These are phyloP conservation scores for Aspergillus pseudoterreus DNA, from an alignment of 2,329 filamentous ascomycete genomes.

Conservation along the genomic window DNA sequence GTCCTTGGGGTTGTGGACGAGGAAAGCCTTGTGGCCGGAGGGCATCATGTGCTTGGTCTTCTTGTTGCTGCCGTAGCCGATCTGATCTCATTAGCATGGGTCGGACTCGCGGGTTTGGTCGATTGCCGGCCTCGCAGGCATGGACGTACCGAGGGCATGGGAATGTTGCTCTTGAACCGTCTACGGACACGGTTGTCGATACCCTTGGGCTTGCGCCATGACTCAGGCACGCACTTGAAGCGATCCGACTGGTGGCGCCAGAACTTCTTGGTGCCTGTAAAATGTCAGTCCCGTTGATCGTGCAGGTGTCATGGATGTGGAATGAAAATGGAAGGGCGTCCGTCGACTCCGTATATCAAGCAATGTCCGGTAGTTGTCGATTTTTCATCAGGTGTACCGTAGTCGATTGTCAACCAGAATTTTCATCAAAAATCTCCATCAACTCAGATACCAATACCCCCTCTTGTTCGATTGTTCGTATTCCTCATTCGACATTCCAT, in stretches of 20 bases:
- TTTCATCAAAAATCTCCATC: neutral
- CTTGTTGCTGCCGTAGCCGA: conserved; percentile 98
- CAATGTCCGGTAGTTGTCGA: too few relatives aligned
- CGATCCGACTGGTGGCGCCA: conserved; percentile 95
- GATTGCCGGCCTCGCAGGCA: neutral
- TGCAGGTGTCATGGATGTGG: too few relatives aligned
- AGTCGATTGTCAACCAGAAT: neutral
- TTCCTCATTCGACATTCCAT: too few relatives aligned
- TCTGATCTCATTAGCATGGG: conserved; percentile 53
- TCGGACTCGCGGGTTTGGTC: neutral
- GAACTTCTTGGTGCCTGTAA: conserved; percentile 85
- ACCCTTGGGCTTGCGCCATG: conserved; percentile 99
- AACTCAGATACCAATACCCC: neutral
- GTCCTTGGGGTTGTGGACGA: conserved; percentile 94
- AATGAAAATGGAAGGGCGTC: too few relatives aligned
- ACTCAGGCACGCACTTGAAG: conserved; percentile 85
- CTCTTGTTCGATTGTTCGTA: neutral
- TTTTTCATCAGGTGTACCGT: neutral
- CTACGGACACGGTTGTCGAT: conserved; percentile 97
- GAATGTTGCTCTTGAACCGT: conserved; percentile 92
- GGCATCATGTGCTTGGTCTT: conserved; percentile 99
- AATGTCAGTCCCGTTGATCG: conserved; percentile 13
- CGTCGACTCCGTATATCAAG: too few relatives aligned
- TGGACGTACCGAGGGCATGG: conserved; percentile 92
- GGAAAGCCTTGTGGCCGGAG: conserved; percentile 99